phyloP scores from a whole-genome alignment of 2,329 filamentous ascomycete species.

The Pestalotiopsis sp. region DNA sequence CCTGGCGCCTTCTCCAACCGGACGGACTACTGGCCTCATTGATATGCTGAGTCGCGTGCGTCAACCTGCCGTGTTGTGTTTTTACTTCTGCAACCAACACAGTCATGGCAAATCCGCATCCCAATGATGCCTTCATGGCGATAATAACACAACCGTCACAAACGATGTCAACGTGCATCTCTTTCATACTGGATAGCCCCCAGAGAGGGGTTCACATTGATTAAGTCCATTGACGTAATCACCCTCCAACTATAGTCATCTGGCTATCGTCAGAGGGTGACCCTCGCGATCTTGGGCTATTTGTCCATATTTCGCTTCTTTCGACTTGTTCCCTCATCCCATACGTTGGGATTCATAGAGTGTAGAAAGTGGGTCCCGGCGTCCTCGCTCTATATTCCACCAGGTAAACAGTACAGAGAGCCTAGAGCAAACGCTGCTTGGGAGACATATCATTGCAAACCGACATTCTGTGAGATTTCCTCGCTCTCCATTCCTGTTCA shows the following conservation, averaged over 20 bases:
- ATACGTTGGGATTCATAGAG: not conserved
- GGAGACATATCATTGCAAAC: not conserved
- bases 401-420: not conserved
- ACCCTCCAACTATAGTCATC: constrained; percentile 22
- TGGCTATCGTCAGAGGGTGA: constrained; percentile 17
- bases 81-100: constrained; percentile 4
- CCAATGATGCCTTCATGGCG: constrained; percentile 18
- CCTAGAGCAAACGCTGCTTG: not conserved
- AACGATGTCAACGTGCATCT: constrained; percentile 22
- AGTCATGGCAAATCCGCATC: constrained; percentile 6
- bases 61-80: not conserved
- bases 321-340: not conserved
- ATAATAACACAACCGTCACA: constrained; percentile 11
- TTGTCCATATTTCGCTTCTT: constrained; percentile 13
- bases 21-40: not conserved
- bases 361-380: not conserved
- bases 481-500: not conserved
- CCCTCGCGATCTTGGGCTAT: constrained; percentile 16
- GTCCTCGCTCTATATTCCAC: not conserved
- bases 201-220: constrained; percentile 49
- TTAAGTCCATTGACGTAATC: constrained; percentile 31
- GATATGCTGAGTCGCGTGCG: constrained; percentile 7
- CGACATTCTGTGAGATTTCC: not conserved
- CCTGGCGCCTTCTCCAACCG: not conserved
- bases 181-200: constrained; percentile 42